Conservation (phyloP, 2,329 filamentous ascomycete species). For the Macrophomina phaseolina region DNA sequence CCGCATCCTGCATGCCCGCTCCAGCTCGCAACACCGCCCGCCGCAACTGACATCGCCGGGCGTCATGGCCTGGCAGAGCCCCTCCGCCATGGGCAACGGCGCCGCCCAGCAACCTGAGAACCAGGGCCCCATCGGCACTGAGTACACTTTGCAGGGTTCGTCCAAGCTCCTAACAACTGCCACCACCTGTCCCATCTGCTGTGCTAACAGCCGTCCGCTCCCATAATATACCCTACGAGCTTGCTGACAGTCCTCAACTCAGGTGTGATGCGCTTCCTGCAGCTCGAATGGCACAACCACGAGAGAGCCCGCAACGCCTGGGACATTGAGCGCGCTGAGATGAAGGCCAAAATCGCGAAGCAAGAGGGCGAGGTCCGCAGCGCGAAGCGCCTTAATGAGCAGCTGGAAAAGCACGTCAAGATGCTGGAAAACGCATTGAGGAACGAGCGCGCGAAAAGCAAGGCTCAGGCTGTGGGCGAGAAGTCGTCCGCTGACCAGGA, state of each 20-base stretch:
- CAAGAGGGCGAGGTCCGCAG: conserved; percentile 89
- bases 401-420: conserved; percentile 85
- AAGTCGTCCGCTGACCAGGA: conserved; percentile 57
- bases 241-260: conserved; percentile 31
- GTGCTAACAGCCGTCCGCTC: neutral
- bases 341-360: conserved; percentile 95
- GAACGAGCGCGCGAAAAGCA: conserved; percentile 77
- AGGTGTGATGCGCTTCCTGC: conserved; percentile 99
- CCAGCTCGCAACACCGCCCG: conserved; percentile 27
- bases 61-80: conserved; percentile 73
- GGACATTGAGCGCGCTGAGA: conserved; percentile 99
- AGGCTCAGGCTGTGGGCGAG: conserved; percentile 55
- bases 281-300: conserved; percentile 98
- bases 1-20: conserved; percentile 36
- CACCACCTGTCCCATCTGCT: conserved; percentile 16
- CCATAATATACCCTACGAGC: conserved; percentile 19
- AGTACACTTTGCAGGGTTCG: conserved; percentile 75
- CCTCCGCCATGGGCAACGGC: conserved; percentile 66
- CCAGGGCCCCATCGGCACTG: conserved; percentile 64
- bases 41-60: conserved; percentile 32
- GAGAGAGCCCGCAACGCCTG: conserved; percentile 97
- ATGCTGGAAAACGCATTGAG: conserved; percentile 89
- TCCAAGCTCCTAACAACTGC: conserved; percentile 8
- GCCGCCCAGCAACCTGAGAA: conserved; percentile 57
- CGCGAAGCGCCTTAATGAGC: conserved; percentile 85